A percentile compares a stretch with the other conserved stretches of the same genome.
These are phyloP conservation scores for Noccaea bulbosa DNA, from an alignment of 345 rosid species.

Conservation along the genomic window DNA sequence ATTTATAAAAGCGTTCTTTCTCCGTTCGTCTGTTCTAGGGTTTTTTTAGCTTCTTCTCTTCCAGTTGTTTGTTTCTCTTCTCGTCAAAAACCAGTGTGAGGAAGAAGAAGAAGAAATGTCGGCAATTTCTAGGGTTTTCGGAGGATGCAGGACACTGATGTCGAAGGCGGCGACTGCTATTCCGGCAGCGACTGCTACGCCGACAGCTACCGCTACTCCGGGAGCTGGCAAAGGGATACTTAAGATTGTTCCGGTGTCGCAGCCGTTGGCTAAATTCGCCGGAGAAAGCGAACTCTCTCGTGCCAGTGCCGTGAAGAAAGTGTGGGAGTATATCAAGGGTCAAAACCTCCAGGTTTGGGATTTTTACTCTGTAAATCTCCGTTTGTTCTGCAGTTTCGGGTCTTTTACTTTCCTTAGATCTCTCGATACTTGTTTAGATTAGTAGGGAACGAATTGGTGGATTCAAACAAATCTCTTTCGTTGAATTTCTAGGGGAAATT, in stretches of 20 bases:
- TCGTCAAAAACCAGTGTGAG: neutral
- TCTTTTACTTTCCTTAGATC: too few species aligned
- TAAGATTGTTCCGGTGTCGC: slow-evolving; percentile 26
- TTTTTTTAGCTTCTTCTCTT: neutral
- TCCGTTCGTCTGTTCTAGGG: slow-evolving; percentile 13
- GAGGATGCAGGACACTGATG: slow-evolving; percentile 41
- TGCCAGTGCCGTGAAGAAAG: slow-evolving; percentile 50
- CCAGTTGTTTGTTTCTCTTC: neutral
- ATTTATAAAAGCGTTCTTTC: neutral
- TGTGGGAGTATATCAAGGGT: slow-evolving; percentile 56
- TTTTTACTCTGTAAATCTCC: neutral
- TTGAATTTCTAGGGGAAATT: too few species aligned
- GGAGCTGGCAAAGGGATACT: slow-evolving; percentile 30
- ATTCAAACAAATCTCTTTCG: too few species aligned
- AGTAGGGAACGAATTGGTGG: too few species aligned
- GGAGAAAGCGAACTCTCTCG: slow-evolving; percentile 56
- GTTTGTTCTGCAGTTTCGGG: too few species aligned
- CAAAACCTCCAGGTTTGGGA: slow-evolving; percentile 56
- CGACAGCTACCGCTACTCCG: slow-evolving; percentile 4
- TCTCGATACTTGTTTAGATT: too few species aligned
- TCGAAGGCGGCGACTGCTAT: slow-evolving; percentile 24
- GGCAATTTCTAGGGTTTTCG: slow-evolving; percentile 42
- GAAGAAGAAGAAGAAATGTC: slow-evolving; percentile 27
- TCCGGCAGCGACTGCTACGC: neutral
- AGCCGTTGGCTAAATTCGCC: slow-evolving; percentile 44